These are phyloP conservation scores for Podospora bellae-mahoneyi DNA, from an alignment of 495 filamentous ascomycete species.

Conservation along the genomic window DNA sequence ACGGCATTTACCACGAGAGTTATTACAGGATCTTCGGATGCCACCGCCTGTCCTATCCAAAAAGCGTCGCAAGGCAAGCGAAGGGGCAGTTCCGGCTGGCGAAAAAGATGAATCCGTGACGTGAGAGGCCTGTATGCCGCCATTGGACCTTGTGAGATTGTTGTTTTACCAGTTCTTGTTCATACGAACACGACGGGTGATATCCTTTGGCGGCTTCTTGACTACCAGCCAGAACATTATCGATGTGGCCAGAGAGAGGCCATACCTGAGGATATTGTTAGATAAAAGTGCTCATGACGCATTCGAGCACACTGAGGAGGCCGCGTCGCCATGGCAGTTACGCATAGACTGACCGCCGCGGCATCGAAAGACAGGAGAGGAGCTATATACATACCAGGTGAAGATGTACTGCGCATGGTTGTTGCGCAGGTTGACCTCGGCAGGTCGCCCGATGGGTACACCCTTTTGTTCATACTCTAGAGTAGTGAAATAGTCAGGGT, in stretches of 20 bases:
- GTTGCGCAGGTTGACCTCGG: slow-evolving; percentile 91
- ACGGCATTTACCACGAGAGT: slow-evolving; percentile 73
- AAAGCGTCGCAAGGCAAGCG: slow-evolving; percentile 20
- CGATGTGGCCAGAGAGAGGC: slow-evolving; percentile 77
- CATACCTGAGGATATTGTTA: slow-evolving; percentile 62
- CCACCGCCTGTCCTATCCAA: slow-evolving; percentile 46
- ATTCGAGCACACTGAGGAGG: neutral
- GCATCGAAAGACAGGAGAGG: neutral
- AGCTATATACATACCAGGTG: slow-evolving; percentile 69
- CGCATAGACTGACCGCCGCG: neutral
- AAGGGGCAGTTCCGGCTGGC: slow-evolving; percentile 3
- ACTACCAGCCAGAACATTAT: slow-evolving; percentile 95
- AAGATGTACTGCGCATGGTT: slow-evolving; percentile 98
- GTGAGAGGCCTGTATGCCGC: slow-evolving; percentile 15
- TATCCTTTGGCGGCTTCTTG: slow-evolving; percentile 72
- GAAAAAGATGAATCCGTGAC: slow-evolving; percentile 25
- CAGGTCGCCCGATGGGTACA: slow-evolving; percentile 85
- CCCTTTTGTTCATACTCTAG: slow-evolving; percentile 72
- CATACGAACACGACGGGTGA: slow-evolving; percentile 69
- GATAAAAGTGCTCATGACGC: neutral
- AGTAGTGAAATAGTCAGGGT: slow-evolving; percentile 68
- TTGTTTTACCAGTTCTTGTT: slow-evolving; percentile 69
- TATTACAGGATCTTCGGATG: slow-evolving; percentile 78
- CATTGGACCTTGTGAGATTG: neutral
- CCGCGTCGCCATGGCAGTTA: neutral